Evolutionary conservation across 768 basidiomycete genomes (phyloP), one percentile per base, ranked within the genome.

Genomic region (Artomyces pyxidatus): DNA sequence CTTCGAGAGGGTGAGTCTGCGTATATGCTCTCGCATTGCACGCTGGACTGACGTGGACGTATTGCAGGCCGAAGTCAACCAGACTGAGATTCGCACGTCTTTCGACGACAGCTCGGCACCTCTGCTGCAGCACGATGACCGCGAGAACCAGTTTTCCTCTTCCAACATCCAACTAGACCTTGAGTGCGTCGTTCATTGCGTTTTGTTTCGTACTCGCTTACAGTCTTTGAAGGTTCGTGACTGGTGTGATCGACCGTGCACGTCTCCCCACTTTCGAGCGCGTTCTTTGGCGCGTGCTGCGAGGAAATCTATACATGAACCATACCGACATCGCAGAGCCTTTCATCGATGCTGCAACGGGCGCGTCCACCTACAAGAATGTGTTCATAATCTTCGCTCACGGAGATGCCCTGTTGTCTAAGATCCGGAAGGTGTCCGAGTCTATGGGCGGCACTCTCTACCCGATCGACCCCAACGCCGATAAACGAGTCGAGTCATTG

Each of bases 341-440:
- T 6, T 96, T 98, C 59, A 75, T 91, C 49, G 91, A 98, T 62
- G 87, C 93, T 12, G 75, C 73, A 19, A 88, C 88, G 0, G 86
- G 85, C 29, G 71, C 69, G 17, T 88, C 94, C 70, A 88, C 87
- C 19, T 81, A 88, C 71, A 99, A 98, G 78, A 93, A 97, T 59
- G 96, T 98, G 35, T 99, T 99, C 72, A 95, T 99, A 70, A 98
- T 99, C 63, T 99, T 99, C 59, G 96, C 96, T 0, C 94, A 99
- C 58, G 96, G 96, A 16, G 84, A 89, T 32, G 83, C 86, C 17
- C 73, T 98, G 19, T 80, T 99, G 25, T 78, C 89, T 54, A 99
- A 98, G 76, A 97, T 99, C 62, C 88, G 94, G 63, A 97, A 93
- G 66, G 88, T 99, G 47, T 88, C 94, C 23, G 95, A 97, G 68